phyloP scores from a whole-genome alignment of 2,329 filamentous ascomycete genomes.

The Aspergillus fructus region DNA sequence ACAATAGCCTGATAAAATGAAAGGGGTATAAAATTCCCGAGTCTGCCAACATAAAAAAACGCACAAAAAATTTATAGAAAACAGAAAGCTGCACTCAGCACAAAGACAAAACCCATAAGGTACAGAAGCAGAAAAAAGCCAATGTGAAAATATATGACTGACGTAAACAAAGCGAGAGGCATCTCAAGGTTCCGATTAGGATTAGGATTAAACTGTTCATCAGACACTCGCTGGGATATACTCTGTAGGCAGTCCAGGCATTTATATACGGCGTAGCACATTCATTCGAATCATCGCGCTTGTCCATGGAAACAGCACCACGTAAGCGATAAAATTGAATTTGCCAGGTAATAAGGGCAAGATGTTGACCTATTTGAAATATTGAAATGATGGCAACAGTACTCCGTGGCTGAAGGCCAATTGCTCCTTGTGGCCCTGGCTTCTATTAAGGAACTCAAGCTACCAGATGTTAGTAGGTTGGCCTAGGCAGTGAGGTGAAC shows the following conservation, averaged over 20 bases:
- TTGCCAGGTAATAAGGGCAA: background rate
- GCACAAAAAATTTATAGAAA: conserved; percentile 12
- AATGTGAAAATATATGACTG: conserved; percentile 5
- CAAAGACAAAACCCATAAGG: background rate
- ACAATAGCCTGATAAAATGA: background rate
- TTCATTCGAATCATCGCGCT: conserved; percentile 29
- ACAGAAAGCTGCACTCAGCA: background rate
- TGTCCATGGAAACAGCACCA: conserved; percentile 18
- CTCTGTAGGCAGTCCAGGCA: conserved; percentile 20
- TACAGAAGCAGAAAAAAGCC: conserved; percentile 6
- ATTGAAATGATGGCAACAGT: background rate
- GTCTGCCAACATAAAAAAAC: background rate
- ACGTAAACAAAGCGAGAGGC: conserved; percentile 8
- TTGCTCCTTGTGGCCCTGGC: background rate
- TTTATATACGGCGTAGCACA: conserved; percentile 29
- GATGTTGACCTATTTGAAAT: background rate
- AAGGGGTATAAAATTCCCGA: conserved; percentile 13
- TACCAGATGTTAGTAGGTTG: background rate
- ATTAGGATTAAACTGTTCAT: conserved; percentile 35
- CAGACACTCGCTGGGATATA: conserved; percentile 1
- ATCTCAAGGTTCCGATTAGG: conserved; percentile 23
- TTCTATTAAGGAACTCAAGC: background rate
- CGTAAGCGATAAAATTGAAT: conserved; percentile 2
- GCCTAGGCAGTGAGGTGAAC: background rate
- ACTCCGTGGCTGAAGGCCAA: background rate